Base-by-base conservation (phyloP, 441 rosid genomes). In the Mallotus japonicus region DNA sequence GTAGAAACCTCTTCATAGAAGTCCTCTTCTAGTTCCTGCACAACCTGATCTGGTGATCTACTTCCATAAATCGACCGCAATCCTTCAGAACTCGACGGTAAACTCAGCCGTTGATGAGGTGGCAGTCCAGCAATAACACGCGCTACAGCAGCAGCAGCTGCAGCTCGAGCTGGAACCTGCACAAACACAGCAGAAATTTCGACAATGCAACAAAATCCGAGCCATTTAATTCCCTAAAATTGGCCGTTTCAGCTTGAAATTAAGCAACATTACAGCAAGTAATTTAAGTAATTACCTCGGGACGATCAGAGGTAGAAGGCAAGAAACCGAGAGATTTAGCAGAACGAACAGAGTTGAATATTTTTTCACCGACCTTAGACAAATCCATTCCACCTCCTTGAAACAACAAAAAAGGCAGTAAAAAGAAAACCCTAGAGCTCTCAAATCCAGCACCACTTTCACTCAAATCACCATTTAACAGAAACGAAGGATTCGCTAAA, bases 91-190 rank as follows among this genome's bases (percentile, higher is more conserved):
- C 84, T 85, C 20, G 97, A 86, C 17, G 97, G 86, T 47, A 93
- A 88, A 82, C 77, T 86, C 67, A 83, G 80, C 40, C 90, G 87
- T 82, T 91, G 94, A 78, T 90, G 90, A 65, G 92, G 82, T 70
- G 92, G 92, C 73, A 93, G 72, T 67, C 89, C 95, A 8, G 96
- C 89, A 72, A 95, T 83, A 68, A 89, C 97, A 77, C 92, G 91
- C 58, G 98, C 98, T 76, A 91, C 98, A 63, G 91, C 97, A 19
- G 97, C 99, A 4, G 99, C 98, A 4, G 98, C 98, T 0, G 90
- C 90, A 56, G 96, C 99, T 82, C 96, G 87, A 60, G 97, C 92
- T 8, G 98, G 99, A 83, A 93, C 95, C 99, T 93, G 75, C 65
- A 70, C 37, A 49, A 50, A 2, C 42, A 42, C 16, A 8, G 16